Percentiles rank a stretch among this genome's conserved stretches.
Conservation (phyloP, 2,329 filamentous ascomycete genomes). For the Knoxdaviesia capensis region DNA sequence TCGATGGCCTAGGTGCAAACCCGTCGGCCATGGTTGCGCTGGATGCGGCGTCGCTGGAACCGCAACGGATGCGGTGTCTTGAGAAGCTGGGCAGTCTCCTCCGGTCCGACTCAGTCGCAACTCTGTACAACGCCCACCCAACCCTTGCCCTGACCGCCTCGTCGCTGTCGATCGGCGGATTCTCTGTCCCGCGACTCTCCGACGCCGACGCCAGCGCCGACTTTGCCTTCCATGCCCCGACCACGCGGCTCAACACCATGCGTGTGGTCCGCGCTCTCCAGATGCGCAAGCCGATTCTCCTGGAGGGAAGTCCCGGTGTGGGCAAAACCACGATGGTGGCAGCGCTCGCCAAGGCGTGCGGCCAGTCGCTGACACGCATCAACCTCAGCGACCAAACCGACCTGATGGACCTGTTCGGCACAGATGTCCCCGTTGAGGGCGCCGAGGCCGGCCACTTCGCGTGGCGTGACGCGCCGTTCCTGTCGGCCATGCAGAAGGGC, state of each 20-base stretch:
- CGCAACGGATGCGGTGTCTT: slow-evolving; percentile 56
- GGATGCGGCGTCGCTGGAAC: slow-evolving; percentile 45
- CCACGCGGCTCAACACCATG: slow-evolving; percentile 78
- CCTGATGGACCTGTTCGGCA: slow-evolving; percentile 91
- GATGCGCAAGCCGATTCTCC: slow-evolving; percentile 71
- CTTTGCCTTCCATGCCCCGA: slow-evolving; percentile 75
- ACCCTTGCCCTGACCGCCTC: slow-evolving; percentile 28
- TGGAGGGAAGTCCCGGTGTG: slow-evolving; percentile 95
- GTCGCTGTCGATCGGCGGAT: slow-evolving; percentile 50
- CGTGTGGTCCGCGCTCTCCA: slow-evolving; percentile 77
- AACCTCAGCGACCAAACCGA: slow-evolving; percentile 97
- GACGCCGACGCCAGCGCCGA: slow-evolving; percentile 13
- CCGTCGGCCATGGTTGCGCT: slow-evolving; percentile 71
- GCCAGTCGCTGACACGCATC: slow-evolving; percentile 72
- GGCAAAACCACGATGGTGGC: slow-evolving; percentile 90
- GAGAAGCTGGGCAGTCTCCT: slow-evolving; percentile 50
- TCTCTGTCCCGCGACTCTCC: slow-evolving; percentile 37
- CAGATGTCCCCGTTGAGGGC: slow-evolving; percentile 89
- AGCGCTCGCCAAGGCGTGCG: slow-evolving; percentile 61
- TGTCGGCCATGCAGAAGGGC: slow-evolving; percentile 89
- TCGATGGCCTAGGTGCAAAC: slow-evolving; percentile 88
- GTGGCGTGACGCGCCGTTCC: slow-evolving; percentile 88
- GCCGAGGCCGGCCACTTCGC: slow-evolving; percentile 76
- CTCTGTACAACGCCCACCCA: slow-evolving; percentile 44
- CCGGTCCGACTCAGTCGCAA: slow-evolving; percentile 30